Percentiles rank a stretch among this genome's conserved stretches.
phyloP scores from a whole-genome alignment of 2,329 filamentous ascomycete genomes.

The Magnaporthiopsis poae region DNA sequence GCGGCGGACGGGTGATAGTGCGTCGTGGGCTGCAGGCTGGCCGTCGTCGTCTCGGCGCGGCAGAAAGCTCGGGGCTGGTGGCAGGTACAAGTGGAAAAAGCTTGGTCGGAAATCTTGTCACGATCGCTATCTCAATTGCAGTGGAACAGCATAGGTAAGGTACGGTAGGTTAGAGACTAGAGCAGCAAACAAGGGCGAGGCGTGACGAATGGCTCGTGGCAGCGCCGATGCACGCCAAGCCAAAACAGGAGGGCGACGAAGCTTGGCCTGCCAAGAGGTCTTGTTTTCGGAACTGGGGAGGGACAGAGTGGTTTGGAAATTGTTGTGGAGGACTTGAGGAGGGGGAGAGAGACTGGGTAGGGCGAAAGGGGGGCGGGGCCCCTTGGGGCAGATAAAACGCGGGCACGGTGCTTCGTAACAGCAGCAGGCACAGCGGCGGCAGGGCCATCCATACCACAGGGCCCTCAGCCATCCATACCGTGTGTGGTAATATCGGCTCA shows the following conservation, averaged over 20 bases:
- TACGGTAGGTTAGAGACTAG: no score
- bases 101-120: no score
- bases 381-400: not conserved
- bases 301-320: not conserved
- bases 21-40: not conserved
- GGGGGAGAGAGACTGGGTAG: not conserved
- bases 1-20: not conserved
- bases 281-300: slow-evolving; percentile 8
- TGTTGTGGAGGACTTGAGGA: not conserved
- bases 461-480: not conserved
- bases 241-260: slow-evolving; percentile 4
- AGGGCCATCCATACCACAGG: not conserved
- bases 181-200: not conserved
- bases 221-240: slow-evolving; percentile 7
- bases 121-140: not conserved
- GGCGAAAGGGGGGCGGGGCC: not conserved
- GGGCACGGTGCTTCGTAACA: not conserved
- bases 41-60: not conserved
- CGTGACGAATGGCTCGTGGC: slow-evolving; percentile 3
- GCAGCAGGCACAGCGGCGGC: not conserved
- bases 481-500: not conserved
- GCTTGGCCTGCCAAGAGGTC: slow-evolving; percentile 9
- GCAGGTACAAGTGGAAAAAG: not conserved
- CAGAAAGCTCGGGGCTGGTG: not conserved
- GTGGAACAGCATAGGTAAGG: not conserved